Base-by-base conservation (phyloP, 2,329 filamentous ascomycete genomes). In the Neofusicoccum laricinum region DNA sequence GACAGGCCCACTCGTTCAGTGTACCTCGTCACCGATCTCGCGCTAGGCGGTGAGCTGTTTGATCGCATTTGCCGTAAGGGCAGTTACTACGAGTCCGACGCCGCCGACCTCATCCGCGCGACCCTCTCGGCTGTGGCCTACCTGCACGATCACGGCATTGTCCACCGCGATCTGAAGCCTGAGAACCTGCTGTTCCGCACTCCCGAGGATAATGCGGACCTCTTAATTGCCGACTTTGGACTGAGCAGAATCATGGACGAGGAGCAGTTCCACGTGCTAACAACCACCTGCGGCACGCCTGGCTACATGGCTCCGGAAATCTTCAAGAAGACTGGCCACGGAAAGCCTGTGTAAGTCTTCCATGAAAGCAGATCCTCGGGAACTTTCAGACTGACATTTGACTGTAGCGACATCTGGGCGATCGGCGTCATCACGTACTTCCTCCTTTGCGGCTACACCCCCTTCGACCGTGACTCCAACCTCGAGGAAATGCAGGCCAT, bases 401-500 rank as follows among this genome's bases (percentile, higher is more conserved):
- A 46, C 41, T 14, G 66, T 68, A 88, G 86, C 61, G 95, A 99
- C 77, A 89, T 99, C 68, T 99, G 95, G 95, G 95, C 95, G 41
- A 92, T 98, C 67, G 95, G 95, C 51, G 95, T 99, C 48, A 99
- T 99, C 74, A 98, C 95, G 36, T 99, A 98, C 82, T 99, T 99
- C 81, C 83, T 99, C 34, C 88, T 99, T 58, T 98, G 95, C 78
- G 95, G 95, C 65, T 98, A 98, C 80, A 99, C 95, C 0, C 95
- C 95, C 12, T 99, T 99, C 76, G 95, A 99, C 79, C 90, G 95
- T 64, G 95, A 98, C 78, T 94, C 89, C 71, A 97, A 99, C 79
- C 89, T 98, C 73, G 95, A 99, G 81, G 95, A 99, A 81, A 98
- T 99, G 94, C 94, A 98, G 81, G 95, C 95, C 71, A 99, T 99